These are phyloP conservation scores for Aeminium ludgeri DNA, from an alignment of 495 filamentous ascomycete genomes.

Conservation along the genomic window DNA sequence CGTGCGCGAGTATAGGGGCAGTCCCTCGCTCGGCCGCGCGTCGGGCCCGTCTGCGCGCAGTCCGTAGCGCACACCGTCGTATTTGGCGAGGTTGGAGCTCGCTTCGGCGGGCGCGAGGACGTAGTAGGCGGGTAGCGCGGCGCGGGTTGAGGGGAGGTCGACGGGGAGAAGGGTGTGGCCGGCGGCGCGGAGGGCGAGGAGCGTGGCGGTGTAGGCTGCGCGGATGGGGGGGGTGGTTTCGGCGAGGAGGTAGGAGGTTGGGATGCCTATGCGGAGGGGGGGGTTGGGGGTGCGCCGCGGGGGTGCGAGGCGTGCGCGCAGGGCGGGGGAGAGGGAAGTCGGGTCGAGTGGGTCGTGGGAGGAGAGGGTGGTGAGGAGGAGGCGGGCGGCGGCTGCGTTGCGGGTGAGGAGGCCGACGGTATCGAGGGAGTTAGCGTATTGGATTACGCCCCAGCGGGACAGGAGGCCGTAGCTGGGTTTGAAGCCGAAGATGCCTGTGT, in stretches of 20 bases:
- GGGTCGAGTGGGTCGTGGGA: conserved; percentile 59
- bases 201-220: conserved; percentile 45
- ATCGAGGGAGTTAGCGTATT: conserved; percentile 90
- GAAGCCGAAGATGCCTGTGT: conserved; percentile 73
- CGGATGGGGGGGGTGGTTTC: conserved; percentile 58
- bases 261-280: conserved; percentile 47
- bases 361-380: conserved; percentile 42
- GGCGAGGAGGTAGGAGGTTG: conserved; percentile 71
- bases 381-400: conserved; percentile 30
- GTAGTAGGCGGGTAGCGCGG: conserved; percentile 86
- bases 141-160: conserved; percentile 67
- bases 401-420: conserved; percentile 69
- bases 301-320: conserved; percentile 27
- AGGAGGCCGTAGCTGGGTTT: conserved; percentile 82
- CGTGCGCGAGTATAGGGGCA: conserved; percentile 56
- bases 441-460: conserved; percentile 77
- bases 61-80: conserved; percentile 88
- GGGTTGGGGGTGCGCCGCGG: conserved; percentile 20
- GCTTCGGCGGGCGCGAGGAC: conserved; percentile 89
- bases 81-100: conserved; percentile 92
- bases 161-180: conserved; percentile 58
- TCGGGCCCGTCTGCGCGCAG: conserved; percentile 25
- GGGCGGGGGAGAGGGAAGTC: conserved; percentile 42
- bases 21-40: conserved; percentile 6
- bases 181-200: conserved; percentile 37